Percentiles rank a stretch among this genome's conserved stretches.
Evolutionary conservation across 352 stramenopile genomes (phyloP).

Genomic region (Halophytophthora batemanensis): DNA sequence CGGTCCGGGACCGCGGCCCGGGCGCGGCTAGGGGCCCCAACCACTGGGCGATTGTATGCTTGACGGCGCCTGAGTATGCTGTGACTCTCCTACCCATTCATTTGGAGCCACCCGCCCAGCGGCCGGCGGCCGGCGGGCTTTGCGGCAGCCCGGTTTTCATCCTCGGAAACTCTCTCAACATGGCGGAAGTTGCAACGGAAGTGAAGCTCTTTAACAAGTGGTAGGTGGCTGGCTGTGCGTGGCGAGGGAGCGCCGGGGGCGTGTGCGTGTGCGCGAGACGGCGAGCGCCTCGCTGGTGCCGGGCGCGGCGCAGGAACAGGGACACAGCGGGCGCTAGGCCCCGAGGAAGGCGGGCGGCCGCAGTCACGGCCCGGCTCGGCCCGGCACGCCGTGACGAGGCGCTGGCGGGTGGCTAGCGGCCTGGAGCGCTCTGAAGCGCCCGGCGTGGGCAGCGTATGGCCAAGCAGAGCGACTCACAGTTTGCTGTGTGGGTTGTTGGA

Average conservation of each 20-base stretch:
- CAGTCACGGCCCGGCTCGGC: no score
- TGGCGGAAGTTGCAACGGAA: constrained; percentile 91
- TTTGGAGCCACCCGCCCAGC: constrained; percentile 32
- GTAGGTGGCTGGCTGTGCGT: constrained; percentile 53
- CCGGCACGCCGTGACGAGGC: no score
- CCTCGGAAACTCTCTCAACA: constrained; percentile 89
- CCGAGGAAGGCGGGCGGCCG: no score
- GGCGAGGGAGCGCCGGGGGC: neutral
- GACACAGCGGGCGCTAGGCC: neutral
- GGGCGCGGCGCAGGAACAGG: neutral
- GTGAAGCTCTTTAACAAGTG: constrained; percentile 96
- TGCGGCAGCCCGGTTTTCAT: constrained; percentile 50
- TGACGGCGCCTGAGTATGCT: constrained; percentile 60
- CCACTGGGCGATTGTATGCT: constrained; percentile 49
- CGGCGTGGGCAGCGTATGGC: no score
- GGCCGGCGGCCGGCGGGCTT: constrained; percentile 10
- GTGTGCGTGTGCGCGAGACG: neutral
- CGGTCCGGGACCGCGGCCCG: constrained; percentile 8
- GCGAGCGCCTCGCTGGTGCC: neutral
- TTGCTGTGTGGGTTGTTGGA: constrained; percentile 13
- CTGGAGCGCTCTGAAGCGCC: no score
- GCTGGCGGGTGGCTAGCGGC: no score
- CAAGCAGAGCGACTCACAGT: no score
- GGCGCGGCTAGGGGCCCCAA: constrained; percentile 8
- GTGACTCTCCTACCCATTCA: constrained; percentile 79